Conservation (phyloP, 2,329 filamentous ascomycete species). For the Colletotrichum phormii region DNA sequence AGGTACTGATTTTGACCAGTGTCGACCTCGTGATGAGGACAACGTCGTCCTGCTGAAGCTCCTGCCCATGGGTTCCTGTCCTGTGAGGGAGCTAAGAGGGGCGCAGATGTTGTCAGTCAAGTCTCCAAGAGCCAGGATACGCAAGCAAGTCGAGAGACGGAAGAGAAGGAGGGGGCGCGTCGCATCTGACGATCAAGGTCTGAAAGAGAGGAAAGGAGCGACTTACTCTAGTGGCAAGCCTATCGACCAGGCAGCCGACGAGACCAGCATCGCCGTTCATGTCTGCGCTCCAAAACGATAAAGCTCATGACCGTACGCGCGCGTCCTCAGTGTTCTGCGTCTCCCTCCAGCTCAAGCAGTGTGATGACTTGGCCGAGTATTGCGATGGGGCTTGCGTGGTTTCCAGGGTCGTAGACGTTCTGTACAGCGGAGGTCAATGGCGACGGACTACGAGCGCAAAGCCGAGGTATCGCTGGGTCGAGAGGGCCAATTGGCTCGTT, state of each 20-base stretch:
- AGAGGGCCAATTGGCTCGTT: not conserved
- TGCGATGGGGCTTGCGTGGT: not conserved
- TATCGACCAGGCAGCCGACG: slow-evolving; percentile 71
- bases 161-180: not conserved
- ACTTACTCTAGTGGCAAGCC: slow-evolving; percentile 70
- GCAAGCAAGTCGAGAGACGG: not conserved
- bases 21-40: slow-evolving; percentile 70
- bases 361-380: not conserved
- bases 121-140: not conserved
- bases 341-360: slow-evolving; percentile 6
- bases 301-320: slow-evolving; percentile 32
- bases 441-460: not conserved
- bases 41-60: slow-evolving; percentile 71
- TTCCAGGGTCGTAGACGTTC: not conserved
- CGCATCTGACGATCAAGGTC: not conserved
- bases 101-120: slow-evolving; percentile 21
- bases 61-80: slow-evolving; percentile 67
- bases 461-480: not conserved
- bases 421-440: not conserved
- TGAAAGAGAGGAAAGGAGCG: slow-evolving; percentile 15
- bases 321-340: not conserved
- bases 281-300: slow-evolving; percentile 21
- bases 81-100: slow-evolving; percentile 69
- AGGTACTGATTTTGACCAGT: slow-evolving; percentile 69
- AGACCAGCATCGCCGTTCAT: slow-evolving; percentile 72